Base-by-base conservation (phyloP, 2,329 filamentous ascomycete species). In the Lachnellula cervina region DNA sequence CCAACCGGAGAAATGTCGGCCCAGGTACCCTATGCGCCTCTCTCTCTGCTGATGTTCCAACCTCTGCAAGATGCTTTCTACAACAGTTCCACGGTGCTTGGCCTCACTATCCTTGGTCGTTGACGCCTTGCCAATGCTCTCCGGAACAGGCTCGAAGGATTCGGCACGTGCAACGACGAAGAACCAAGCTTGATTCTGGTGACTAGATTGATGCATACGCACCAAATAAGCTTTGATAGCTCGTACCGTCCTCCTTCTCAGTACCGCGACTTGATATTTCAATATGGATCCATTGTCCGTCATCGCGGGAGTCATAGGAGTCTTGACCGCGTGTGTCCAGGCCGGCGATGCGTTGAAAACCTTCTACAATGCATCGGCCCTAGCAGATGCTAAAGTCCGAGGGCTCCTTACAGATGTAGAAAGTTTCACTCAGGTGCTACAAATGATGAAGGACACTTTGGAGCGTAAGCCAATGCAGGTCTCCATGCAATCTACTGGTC, bases 201-300 rank as follows among this genome's bases (percentile, higher is more conserved):
- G 16, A 37, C 35, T 37, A 4, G 16, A 37, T 40, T 40, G 37
- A 7, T 16, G 13, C 14, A n/a, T 16, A 40, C 37, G 14, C 13
- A 40, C 37, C 37, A 40, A 9, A 40, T 5, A 40, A 16, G 14
- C 17, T 40, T 16, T 17, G 37, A 17, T 7, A 28, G 25, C 25
- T 40, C 17, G 14, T 16, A 40, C 17, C 14, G 11, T 11, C 4
- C 19, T 6, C 2, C 14, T 11, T 16, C 16, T 21, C 17, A 5
- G 17, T 13, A 21, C 19, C 42, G 42, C 42, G 0, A 8, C 25
- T 28, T 21, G 19, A 1, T 6, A 21, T 19, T 13, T 44, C n/a
- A 19, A 3, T 16, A 58, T 58, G 55, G 59, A 62, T 17, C 59
- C 59, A 5, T 35, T 62, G 21, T 62, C 59, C 4, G 58, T 62